Evolutionary conservation across 139 green algal species (phyloP).

Genomic region (Picocystis salinarum): DNA sequence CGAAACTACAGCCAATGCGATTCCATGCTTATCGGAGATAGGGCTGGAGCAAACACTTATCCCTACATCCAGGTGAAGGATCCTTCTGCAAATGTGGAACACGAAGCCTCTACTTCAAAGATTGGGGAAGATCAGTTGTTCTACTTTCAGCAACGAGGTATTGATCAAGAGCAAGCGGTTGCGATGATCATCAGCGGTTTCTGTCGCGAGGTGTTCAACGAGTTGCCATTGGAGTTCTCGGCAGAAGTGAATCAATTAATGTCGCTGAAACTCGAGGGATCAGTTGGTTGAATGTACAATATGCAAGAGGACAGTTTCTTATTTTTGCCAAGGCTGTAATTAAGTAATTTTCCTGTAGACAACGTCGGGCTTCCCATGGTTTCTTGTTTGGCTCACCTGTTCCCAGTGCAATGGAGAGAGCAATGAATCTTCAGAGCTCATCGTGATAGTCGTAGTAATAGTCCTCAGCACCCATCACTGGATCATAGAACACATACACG

Average conservation of each 20-base stretch:
- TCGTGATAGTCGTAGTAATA: too few relatives aligned
- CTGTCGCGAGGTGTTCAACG: slow-evolving; percentile 96
- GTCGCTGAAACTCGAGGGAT: slow-evolving; percentile 94
- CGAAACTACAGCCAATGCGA: slow-evolving; percentile 96
- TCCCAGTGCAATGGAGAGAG: too few relatives aligned
- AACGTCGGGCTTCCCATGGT: too few relatives aligned
- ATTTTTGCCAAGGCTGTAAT: too few relatives aligned
- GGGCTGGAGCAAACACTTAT: slow-evolving; percentile 92
- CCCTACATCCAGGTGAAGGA: slow-evolving; percentile 96
- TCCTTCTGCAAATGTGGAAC: slow-evolving; percentile 77
- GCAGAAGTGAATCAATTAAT: slow-evolving; percentile 96
- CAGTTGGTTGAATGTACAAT: slow-evolving; percentile 52
- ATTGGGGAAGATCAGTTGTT: slow-evolving; percentile 99
- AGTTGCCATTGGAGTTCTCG: slow-evolving; percentile 95
- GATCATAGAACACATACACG: too few relatives aligned
- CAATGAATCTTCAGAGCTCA: too few relatives aligned
- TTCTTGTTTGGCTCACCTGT: too few relatives aligned
- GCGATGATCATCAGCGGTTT: slow-evolving; percentile 96
- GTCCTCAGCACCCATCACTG: too few relatives aligned
- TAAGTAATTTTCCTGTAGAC: too few relatives aligned
- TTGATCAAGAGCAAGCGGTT: slow-evolving; percentile 79
- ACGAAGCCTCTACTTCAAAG: slow-evolving; percentile 92
- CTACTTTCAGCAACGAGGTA: slow-evolving; percentile 96
- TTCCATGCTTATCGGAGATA: slow-evolving; percentile 98
- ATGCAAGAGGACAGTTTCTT: neutral